These are phyloP conservation scores for Earliella scabrosa DNA, from an alignment of 1,284 basidiomycete genomes.

Conservation along the genomic window DNA sequence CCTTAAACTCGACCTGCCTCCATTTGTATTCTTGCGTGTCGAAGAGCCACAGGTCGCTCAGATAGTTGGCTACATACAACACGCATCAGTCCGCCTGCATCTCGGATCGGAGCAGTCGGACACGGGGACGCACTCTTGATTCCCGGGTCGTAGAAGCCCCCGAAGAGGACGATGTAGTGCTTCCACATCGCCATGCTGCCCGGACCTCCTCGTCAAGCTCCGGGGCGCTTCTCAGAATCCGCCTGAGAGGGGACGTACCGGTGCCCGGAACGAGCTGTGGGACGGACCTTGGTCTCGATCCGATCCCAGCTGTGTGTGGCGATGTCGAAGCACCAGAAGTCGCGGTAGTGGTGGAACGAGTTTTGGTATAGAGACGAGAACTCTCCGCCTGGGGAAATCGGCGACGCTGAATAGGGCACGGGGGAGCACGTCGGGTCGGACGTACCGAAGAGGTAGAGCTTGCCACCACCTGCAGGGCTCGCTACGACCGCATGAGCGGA, in stretches of 20 bases:
- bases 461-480: slow-evolving; percentile 77
- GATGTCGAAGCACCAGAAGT: slow-evolving; percentile 85
- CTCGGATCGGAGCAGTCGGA: neutral
- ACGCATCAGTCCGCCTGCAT: neutral
- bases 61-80: slow-evolving; percentile 67
- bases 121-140: slow-evolving; percentile 17
- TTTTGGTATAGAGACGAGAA: slow-evolving; percentile 88
- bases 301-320: slow-evolving; percentile 84
- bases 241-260: slow-evolving; percentile 46
- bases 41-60: slow-evolving; percentile 90
- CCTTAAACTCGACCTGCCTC: slow-evolving; percentile 78
- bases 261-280: slow-evolving; percentile 85
- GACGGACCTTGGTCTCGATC: slow-evolving; percentile 84
- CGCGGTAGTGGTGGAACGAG: slow-evolving; percentile 90
- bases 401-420: no score
- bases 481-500: slow-evolving; percentile 84
- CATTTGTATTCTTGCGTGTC: slow-evolving; percentile 90
- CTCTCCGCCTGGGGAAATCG: slow-evolving; percentile 69
- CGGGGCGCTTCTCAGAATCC: no score
- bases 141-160: slow-evolving; percentile 23
- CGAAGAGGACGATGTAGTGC: slow-evolving; percentile 23
- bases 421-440: no score
- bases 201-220: no score
- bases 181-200: slow-evolving; percentile 84
- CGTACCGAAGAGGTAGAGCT: slow-evolving; percentile 83